A percentile compares a stretch with the other conserved stretches of the same genome.
phyloP scores from a whole-genome alignment of 2,329 filamentous ascomycete genomes.

The Botrytis porri region DNA sequence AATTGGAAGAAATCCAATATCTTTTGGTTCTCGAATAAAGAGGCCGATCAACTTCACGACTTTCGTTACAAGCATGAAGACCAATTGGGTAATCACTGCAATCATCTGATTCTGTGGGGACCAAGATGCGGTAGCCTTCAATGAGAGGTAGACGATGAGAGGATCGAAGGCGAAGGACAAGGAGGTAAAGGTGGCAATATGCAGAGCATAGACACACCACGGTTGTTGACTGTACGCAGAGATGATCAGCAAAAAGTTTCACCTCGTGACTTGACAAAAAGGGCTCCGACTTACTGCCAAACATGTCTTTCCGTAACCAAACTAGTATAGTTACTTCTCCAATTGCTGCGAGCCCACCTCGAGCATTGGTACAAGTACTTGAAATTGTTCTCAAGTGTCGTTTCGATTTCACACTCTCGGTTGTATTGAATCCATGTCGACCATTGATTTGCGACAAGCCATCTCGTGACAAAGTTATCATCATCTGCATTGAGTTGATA shows the following conservation, averaged over 20 bases:
- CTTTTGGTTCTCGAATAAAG: constrained; percentile 78
- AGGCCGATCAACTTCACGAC: constrained; percentile 86
- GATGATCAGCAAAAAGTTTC: constrained; percentile 23
- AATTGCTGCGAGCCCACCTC: constrained; percentile 95
- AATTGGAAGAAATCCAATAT: constrained; percentile 76
- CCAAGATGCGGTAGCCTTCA: constrained; percentile 65
- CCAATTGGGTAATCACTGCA: constrained; percentile 59
- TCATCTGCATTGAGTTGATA: constrained; percentile 94
- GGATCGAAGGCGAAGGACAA: constrained; percentile 78
- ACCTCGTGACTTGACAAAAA: constrained; percentile 1
- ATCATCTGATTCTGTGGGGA: constrained; percentile 50
- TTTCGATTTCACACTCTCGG: constrained; percentile 84
- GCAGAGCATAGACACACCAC: constrained; percentile 91
- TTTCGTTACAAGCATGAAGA: constrained; percentile 86
- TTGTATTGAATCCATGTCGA: constrained; percentile 96
- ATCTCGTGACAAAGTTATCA: constrained; percentile 96
- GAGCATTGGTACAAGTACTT: constrained; percentile 93
- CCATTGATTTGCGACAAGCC: constrained; percentile 89
- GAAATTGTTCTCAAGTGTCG: constrained; percentile 81
- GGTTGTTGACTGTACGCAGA: constrained; percentile 66
- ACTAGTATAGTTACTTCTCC: constrained; percentile 94
- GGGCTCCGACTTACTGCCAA: constrained; percentile 68
- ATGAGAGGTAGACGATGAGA: constrained; percentile 65
- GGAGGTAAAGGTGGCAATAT: constrained; percentile 88
- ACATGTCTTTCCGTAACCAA: constrained; percentile 80